Conservation (phyloP, 1,284 basidiomycete genomes). For the Cerioporus squamosus region DNA sequence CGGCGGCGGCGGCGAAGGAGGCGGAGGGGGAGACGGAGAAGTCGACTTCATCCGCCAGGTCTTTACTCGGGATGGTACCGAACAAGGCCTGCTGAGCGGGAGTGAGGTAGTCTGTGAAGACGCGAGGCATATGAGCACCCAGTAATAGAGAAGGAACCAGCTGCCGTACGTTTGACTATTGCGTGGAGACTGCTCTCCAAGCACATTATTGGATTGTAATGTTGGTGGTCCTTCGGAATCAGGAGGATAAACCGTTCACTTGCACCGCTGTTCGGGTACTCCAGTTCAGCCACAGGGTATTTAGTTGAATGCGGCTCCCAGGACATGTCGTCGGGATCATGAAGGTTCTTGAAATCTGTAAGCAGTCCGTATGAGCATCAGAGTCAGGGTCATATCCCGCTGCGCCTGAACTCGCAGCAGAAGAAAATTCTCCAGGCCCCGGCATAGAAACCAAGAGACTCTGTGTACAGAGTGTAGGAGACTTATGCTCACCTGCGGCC, state of each 20-base stretch:
- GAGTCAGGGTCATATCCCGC: no score
- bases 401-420: no score
- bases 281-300: slow-evolving; percentile 65
- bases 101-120: slow-evolving; percentile 62
- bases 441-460: no score
- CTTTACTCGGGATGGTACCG: slow-evolving; percentile 61
- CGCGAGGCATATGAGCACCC: not conserved
- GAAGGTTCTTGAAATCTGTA: slow-evolving; percentile 67
- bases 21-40: not conserved
- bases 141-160: not conserved
- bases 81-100: slow-evolving; percentile 64
- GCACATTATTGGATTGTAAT: slow-evolving; percentile 79
- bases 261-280: slow-evolving; percentile 72
- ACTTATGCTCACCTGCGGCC: no score
- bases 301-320: slow-evolving; percentile 63
- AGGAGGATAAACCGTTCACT: slow-evolving; percentile 74
- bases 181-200: slow-evolving; percentile 68
- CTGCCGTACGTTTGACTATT: slow-evolving; percentile 64
- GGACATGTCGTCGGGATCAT: slow-evolving; percentile 57
- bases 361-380: not conserved
- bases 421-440: no score
- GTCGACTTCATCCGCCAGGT: slow-evolving; percentile 42
- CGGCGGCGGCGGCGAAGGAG: no score
- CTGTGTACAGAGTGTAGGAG: no score
- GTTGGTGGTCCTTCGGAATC: slow-evolving; percentile 77